Evolutionary conservation across 352 stramenopile genomes (phyloP), one percentile per base, ranked within the genome.

Genomic region (Phytophthora cryptogea): DNA sequence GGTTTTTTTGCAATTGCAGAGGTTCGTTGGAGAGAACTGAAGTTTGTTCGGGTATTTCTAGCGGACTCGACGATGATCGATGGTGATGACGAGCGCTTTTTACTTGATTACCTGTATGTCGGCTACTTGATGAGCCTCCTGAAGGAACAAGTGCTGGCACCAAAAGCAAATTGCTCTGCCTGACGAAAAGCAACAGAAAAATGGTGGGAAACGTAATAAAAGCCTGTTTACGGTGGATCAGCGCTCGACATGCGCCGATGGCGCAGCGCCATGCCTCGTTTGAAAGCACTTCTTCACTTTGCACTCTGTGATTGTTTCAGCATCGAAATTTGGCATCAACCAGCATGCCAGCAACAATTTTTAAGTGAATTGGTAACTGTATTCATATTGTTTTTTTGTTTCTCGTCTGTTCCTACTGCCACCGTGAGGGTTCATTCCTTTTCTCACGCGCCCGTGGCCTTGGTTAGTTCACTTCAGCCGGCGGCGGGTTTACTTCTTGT

Each of bases 1-100:
- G 13, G n/a, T 54, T 52, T 26, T 52, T 8, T 55, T 13, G 32
- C 43, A 10, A 6, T 14, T 54, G 11, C 54, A 88, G 78, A 78
- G 84, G 72, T 87, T 87, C 37, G 78, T 89, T 46, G 84, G 86
- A 72, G 72, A 90, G 52, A 84, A 83, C 58, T 80, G 45, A 77
- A 47, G 26, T 39, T 33, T 63, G 14, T 68, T 54, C 40, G 47
- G 39, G 62, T 23, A 57, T 32, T 46, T 20, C 23, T 35, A 35
- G 32, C 46, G n/a, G 35, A 43, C 32, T 56, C 14, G 51, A 50
- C 31, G 28, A 42, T 45, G 40, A 16, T 40, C 17, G 35, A 36
- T 27, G 27, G 28, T 20, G 45, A 54, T 11, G 46, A 45, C n/a
- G 37, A 37, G 44, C 20, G 52, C 16, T 53, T 63, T 62, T 57